Base-by-base conservation (phyloP, 768 basidiomycete genomes). In the Mycena floridula region DNA sequence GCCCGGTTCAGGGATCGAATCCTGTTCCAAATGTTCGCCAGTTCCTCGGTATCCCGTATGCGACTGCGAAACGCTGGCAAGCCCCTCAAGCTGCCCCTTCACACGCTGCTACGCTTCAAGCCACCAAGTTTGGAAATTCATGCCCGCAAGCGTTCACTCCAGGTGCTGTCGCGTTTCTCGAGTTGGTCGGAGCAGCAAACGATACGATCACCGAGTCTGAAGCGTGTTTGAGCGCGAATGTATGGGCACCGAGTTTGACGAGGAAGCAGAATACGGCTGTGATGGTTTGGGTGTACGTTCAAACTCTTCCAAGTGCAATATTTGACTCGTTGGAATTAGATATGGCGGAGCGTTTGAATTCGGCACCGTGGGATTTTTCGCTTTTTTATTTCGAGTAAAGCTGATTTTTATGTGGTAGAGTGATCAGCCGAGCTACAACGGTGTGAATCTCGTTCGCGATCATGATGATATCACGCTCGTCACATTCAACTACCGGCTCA, bases 401-500 rank as follows among this genome's bases (percentile, higher is more conserved):
- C 47, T 25, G 25, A 45, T 25, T 36, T 42, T 23, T 46, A 39
- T 39, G 26, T 7, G 20, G 25, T 24, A 69, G 67, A 64, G 64
- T 44, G 60, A 59, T 25, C 48, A 52, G 7, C 42, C 57, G 3
- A 37, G 43, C 0, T 66, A 66, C 44, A 44, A 59, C 25, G 67
- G 64, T 1, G 35, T 55, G 22, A 60, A 57, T 23, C 8, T 42
- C 21, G 67, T 66, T 11, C 49, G 54, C 21, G 62, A 64, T 30
- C 48, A 62, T 24, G 62, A 66, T 30, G 65, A 66, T 40, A 55
- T 68, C 45, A 57, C 59, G 0, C 45, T 67, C 20, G 65, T 69
- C 11, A 59, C 61, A 0, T 60, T 67, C 50, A 70, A 69, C 45
- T 69, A 70, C 44, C 57, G 69, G 12, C 47, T 59, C 12, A 69